These are phyloP conservation scores for Chimonanthus praecox DNA, from an alignment of 164 flowering plant species.

Conservation along the genomic window DNA sequence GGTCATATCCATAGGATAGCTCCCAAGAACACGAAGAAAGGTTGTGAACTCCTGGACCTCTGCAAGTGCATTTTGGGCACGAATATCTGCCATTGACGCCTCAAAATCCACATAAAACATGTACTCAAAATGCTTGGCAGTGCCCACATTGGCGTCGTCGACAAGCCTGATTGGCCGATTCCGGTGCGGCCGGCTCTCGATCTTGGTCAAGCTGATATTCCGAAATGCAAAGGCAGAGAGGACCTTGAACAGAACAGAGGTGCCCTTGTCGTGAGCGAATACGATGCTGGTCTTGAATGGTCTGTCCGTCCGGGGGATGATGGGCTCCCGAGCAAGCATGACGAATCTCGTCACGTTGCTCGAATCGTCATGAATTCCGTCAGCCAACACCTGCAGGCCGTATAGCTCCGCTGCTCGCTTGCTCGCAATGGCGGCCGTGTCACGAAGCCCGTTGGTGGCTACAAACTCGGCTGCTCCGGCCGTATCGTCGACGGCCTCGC, in stretches of 20 bases:
- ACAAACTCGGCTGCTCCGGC: constrained; percentile 29
- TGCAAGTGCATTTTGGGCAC: constrained; percentile 20
- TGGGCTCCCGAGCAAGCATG: constrained; percentile 12
- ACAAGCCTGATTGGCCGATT: constrained; percentile 11
- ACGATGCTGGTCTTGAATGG: constrained; percentile 21
- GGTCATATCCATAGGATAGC: constrained; percentile 16
- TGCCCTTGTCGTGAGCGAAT: constrained; percentile 9
- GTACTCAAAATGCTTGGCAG: constrained; percentile 14
- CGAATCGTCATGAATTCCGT: constrained; percentile 29
- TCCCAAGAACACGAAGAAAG: constrained; percentile 20
- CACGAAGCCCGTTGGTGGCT: constrained; percentile 16
- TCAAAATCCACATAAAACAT: constrained; percentile 24
- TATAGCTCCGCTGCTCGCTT: constrained; percentile 19
- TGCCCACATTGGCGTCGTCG: constrained; percentile 15
- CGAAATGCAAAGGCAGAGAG: constrained; percentile 21
- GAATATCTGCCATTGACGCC: constrained; percentile 21
- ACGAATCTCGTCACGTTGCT: constrained; percentile 28
- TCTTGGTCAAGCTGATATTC: constrained; percentile 20
- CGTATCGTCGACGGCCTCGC: constrained; percentile 24
- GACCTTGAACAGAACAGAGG: constrained; percentile 12
- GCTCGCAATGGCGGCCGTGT: constrained; percentile 29
- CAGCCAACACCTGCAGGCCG: constrained; percentile 21
- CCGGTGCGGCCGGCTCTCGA: constrained; percentile 16
- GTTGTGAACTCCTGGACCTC: constrained; percentile 16
- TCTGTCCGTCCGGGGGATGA: background rate